Base-by-base conservation (phyloP, 2,329 filamentous ascomycete species). In the Epichloe aotearoae region DNA sequence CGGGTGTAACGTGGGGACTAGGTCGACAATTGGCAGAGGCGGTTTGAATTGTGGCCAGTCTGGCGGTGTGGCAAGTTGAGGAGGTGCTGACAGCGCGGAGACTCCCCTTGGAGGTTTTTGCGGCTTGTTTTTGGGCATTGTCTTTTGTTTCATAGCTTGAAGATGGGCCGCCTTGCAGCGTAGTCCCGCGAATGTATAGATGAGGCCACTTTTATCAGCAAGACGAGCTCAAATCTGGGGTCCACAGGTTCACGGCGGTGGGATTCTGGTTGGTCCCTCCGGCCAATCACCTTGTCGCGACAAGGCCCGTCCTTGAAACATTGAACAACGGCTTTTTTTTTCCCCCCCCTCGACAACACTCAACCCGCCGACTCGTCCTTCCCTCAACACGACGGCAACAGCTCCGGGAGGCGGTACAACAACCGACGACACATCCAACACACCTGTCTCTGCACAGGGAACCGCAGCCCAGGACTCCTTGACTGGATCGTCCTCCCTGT, bases 21-120 rank as follows among this genome's bases (percentile, higher is more conserved):
- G 79, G 57, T 84, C 76, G 45, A 75, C 70, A 43, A 84, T 68
- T 44, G 86, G 83, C 42, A 89, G 67, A 10, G 82, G 66, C 15
- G 88, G 86, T 55, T 75, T 78, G 63, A 94, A 80, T 20, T 71
- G 67, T 37, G 88, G 87, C 88, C 88, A 91, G 46, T 77, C 76
- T 36, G 72, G 66, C 43, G 68, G 60, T 41, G 61, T 38, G n/a
- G 53, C 43, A 17, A 57, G 49, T 20, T 52, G 52, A 11, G 53
- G 17, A 1, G 45, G 42, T 15, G 47, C 50, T 50, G 53, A 50
- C 6, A 54, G 52, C 52, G 54, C 50, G 33, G 51, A 15, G 30
- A 52, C n/a, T 49, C 2, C 10, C 48, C 61, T 59, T 38, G 57
- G 47, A 2, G 54, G 43, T 43, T 64, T 68, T 50, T 59, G 52